Percentiles rank a stretch among this genome's conserved stretches.
phyloP scores from a whole-genome alignment of 495 filamentous ascomycete species.

The Penicillium mononematosum region DNA sequence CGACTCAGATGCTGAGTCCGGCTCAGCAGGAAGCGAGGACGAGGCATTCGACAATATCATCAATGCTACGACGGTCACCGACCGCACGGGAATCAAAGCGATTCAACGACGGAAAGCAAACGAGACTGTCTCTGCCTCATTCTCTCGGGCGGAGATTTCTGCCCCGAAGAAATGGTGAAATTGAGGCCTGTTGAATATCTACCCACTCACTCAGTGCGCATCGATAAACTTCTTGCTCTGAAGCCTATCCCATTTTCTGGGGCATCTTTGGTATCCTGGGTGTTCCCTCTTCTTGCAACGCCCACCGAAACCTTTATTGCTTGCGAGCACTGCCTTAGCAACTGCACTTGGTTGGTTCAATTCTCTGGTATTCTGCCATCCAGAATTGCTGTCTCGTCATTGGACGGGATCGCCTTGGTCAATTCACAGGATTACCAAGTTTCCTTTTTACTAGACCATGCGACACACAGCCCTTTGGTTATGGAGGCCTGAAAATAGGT shows the following conservation, averaged over 20 bases:
- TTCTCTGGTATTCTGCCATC: neutral
- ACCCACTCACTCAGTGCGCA: neutral
- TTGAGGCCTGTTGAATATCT: neutral
- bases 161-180: constrained; percentile 60
- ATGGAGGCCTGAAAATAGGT: neutral
- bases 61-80: constrained; percentile 79
- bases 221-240: neutral
- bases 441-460: neutral
- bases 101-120: constrained; percentile 49
- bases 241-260: neutral
- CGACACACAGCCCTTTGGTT: neutral
- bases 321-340: neutral
- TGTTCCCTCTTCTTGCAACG: neutral
- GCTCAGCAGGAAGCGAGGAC: constrained; percentile 67
- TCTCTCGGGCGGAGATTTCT: constrained; percentile 59
- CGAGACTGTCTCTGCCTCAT: constrained; percentile 54
- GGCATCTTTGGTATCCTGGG: neutral
- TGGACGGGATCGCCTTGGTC: neutral
- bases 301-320: neutral
- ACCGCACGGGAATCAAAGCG: constrained; percentile 70
- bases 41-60: constrained; percentile 87
- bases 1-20: constrained; percentile 72
- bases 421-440: neutral
- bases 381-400: neutral
- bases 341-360: neutral